These are phyloP conservation scores for Aspergillaceae sp. DNA, from an alignment of 2,329 filamentous ascomycete species.

Conservation along the genomic window DNA sequence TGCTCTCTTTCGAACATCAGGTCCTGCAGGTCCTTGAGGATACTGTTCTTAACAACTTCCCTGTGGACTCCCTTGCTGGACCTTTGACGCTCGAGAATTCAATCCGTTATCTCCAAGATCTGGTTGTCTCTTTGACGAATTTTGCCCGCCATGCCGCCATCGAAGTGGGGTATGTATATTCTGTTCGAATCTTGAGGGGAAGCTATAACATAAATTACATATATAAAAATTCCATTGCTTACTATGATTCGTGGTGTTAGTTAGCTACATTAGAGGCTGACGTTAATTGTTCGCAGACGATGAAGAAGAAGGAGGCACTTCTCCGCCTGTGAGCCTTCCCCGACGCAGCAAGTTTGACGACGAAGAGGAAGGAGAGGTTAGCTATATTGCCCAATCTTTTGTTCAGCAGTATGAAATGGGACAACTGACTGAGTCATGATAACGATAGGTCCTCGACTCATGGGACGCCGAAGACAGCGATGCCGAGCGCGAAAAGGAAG, in stretches of 20 bases:
- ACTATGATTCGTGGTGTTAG: no score
- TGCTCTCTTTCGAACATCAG: conserved; percentile 6
- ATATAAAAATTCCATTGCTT: no score
- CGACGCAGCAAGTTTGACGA: conserved; percentile 72
- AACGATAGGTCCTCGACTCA: conserved; percentile 70
- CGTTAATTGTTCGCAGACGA: conserved; percentile 20
- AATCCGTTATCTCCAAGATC: background rate
- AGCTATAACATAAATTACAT: no score
- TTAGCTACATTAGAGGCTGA: no score
- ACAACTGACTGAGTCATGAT: background rate
- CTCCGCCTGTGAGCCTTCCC: conserved; percentile 36
- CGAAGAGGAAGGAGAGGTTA: conserved; percentile 79
- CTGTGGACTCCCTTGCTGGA: conserved; percentile 2
- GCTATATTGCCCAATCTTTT: conserved; percentile 12
- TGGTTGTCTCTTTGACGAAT: conserved; percentile 6
- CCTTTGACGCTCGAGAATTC: conserved; percentile 2
- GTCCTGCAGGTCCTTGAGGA: conserved; percentile 8
- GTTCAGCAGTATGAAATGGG: background rate
- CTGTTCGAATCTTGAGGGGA: background rate
- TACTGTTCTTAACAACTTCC: background rate
- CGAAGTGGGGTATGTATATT: conserved; percentile 41
- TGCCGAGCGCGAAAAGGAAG: conserved; percentile 88
- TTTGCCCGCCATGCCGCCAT: conserved; percentile 35
- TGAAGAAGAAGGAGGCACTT: conserved; percentile 46
- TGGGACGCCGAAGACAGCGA: conserved; percentile 99